Conservation (phyloP, 495 filamentous ascomycete species). For the Aspergillus mulundensis region DNA sequence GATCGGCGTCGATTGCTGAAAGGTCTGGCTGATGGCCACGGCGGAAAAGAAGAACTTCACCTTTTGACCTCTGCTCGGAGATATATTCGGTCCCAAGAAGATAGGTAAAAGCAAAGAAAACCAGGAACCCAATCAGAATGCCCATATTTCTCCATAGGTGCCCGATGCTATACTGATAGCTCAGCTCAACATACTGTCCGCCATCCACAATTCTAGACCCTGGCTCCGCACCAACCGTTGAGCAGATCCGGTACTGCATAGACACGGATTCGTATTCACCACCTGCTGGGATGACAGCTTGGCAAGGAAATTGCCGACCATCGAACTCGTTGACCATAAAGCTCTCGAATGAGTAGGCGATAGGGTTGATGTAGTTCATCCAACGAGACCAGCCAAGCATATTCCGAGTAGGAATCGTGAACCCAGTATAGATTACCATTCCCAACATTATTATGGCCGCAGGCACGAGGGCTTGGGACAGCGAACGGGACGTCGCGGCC, state of each 20-base stretch:
- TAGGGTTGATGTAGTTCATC: slow-evolving; percentile 43
- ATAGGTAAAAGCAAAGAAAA: slow-evolving; percentile 28
- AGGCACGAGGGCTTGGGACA: slow-evolving; percentile 43
- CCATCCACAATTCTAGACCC: slow-evolving; percentile 41
- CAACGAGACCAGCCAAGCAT: slow-evolving; percentile 49
- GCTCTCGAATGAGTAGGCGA: slow-evolving; percentile 42
- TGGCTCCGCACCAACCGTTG: slow-evolving; percentile 17
- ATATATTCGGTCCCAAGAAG: slow-evolving; percentile 37
- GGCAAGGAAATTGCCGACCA: slow-evolving; percentile 43
- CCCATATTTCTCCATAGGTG: slow-evolving; percentile 66
- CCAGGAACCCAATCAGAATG: slow-evolving; percentile 54
- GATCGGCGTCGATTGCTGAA: neutral
- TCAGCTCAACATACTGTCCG: slow-evolving; percentile 43
- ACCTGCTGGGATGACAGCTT: slow-evolving; percentile 39
- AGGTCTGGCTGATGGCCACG: slow-evolving; percentile 25
- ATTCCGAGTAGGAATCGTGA: slow-evolving; percentile 35
- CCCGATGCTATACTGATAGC: slow-evolving; percentile 48
- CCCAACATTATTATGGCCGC: slow-evolving; percentile 40
- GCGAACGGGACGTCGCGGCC: slow-evolving; percentile 39
- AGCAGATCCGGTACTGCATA: slow-evolving; percentile 8
- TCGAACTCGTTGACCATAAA: slow-evolving; percentile 56
- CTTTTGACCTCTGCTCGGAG: slow-evolving; percentile 27
- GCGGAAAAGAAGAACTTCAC: slow-evolving; percentile 34
- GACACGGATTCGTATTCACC: slow-evolving; percentile 27
- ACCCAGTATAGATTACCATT: slow-evolving; percentile 43